These are phyloP conservation scores for Medicago truncatula DNA, from an alignment of 306 rosid species.

Conservation along the genomic window MtrunA17r5.0-ANR NC_053048.1:7567001-7567500, in stretches of 20 bases:
- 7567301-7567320: background rate
- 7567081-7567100: slow-evolving; percentile 29
- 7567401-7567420: slow-evolving; percentile 17
- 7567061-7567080: slow-evolving; percentile 24
- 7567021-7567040: slow-evolving; percentile 29
- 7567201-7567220: slow-evolving; percentile 56
- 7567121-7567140: background rate
- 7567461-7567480: slow-evolving; percentile 12
- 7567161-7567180: slow-evolving; percentile 59
- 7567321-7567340: background rate
- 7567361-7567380: slow-evolving; percentile 25
- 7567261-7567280: slow-evolving; percentile 33
- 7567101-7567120: slow-evolving; percentile 7
- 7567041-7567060: background rate
- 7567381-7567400: slow-evolving; percentile 18
- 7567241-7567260: slow-evolving; percentile 77
- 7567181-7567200: slow-evolving; percentile 68
- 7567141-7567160: slow-evolving; percentile 32
- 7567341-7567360: slow-evolving; percentile 22
- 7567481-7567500: background rate
- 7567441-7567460: slow-evolving; percentile 5
- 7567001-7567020: background rate
- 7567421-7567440: slow-evolving; percentile 4
- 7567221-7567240: slow-evolving; percentile 65
- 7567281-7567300: slow-evolving; percentile 17